Evolutionary conservation across 2,329 filamentous ascomycete genomes (phyloP).

Genomic region (Balansia obtecta): DNA sequence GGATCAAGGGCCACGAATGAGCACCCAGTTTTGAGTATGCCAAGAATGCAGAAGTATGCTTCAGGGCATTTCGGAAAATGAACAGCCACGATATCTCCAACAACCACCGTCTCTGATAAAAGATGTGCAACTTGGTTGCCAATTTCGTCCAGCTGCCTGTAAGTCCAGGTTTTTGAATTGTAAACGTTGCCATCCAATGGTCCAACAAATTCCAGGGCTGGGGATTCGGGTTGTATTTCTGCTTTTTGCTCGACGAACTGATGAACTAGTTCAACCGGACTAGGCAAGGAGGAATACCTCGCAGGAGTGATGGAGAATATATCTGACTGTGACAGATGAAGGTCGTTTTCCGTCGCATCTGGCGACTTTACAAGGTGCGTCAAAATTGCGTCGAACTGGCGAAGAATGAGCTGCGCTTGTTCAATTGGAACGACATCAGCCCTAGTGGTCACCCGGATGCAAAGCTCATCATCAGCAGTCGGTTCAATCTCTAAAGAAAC

Average conservation of each 20-base stretch:
- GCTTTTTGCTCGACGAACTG: conserved; percentile 63
- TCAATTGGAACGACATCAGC: conserved; percentile 50
- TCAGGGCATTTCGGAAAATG: conserved; percentile 80
- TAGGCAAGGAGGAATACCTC: conserved; percentile 40
- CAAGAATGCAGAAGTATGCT: conserved; percentile 71
- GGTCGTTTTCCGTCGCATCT: conserved; percentile 25
- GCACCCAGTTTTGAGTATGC: conserved; percentile 71
- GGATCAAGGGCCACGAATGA: conserved; percentile 73
- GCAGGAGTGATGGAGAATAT: conserved; percentile 58
- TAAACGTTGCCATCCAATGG: conserved; percentile 34
- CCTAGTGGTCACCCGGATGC: conserved; percentile 54
- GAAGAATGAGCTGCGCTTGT: conserved; percentile 55
- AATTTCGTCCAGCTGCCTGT: conserved; percentile 54
- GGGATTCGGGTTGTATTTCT: conserved; percentile 37
- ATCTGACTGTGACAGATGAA: conserved; percentile 18
- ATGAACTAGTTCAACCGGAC: conserved; percentile 53
- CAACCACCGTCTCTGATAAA: conserved; percentile 34
- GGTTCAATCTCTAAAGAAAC: conserved; percentile 72
- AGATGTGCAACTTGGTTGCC: conserved; percentile 63
- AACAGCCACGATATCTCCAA: conserved; percentile 56
- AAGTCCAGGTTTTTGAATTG: conserved; percentile 54
- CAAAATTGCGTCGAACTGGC: conserved; percentile 61
- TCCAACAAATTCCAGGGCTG: conserved; percentile 65
- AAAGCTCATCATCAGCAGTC: conserved; percentile 29
- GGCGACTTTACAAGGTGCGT: conserved; percentile 41